Conservation (phyloP, 2,329 filamentous ascomycete species). For the Fusarium equiseti region DNA sequence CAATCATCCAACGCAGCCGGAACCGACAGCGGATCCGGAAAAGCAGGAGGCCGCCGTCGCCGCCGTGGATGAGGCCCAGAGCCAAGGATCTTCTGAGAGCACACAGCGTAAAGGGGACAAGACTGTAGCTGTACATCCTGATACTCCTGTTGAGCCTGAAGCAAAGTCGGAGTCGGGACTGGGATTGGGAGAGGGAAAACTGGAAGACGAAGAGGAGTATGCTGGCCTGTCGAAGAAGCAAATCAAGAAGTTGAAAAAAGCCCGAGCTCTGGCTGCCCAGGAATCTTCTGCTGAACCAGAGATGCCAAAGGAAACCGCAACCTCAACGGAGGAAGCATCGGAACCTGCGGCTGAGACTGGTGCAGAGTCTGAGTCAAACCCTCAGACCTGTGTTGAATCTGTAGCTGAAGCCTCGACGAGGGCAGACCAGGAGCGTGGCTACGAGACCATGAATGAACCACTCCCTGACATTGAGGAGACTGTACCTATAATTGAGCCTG, state of each 20-base stretch:
- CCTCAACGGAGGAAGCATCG: conserved; percentile 23
- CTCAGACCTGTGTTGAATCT: conserved; percentile 23
- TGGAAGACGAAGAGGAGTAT: conserved; percentile 41
- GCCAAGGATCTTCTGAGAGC: conserved; percentile 34
- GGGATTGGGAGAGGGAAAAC: conserved; percentile 37
- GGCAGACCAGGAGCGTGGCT: conserved; percentile 31
- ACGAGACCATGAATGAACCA: conserved; percentile 41
- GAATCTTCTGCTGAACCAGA: conserved; percentile 33
- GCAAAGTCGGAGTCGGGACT: conserved; percentile 34
- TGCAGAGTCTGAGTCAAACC: conserved; percentile 35
- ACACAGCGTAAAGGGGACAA: conserved; percentile 34
- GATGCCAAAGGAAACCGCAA: conserved; percentile 32
- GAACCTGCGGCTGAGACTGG: conserved; percentile 36
- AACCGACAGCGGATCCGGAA: conserved; percentile 44
- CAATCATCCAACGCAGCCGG: conserved; percentile 41
- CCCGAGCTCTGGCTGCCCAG: conserved; percentile 39
- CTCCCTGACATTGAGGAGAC: conserved; percentile 38
- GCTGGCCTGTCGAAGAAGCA: conserved; percentile 47
- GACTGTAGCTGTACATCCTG: conserved; percentile 32
- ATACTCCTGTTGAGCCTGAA: conserved; percentile 34
- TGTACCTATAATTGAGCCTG: conserved; percentile 47
- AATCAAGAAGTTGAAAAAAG: conserved; percentile 45
- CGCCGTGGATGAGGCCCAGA: conserved; percentile 42
- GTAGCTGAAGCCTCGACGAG: conserved; percentile 18
- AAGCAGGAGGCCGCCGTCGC: conserved; percentile 44